Evolutionary conservation across 257 asterid genomes (phyloP), one percentile per base, ranked within the genome.

Genomic region (Rehmannia glutinosa): DNA sequence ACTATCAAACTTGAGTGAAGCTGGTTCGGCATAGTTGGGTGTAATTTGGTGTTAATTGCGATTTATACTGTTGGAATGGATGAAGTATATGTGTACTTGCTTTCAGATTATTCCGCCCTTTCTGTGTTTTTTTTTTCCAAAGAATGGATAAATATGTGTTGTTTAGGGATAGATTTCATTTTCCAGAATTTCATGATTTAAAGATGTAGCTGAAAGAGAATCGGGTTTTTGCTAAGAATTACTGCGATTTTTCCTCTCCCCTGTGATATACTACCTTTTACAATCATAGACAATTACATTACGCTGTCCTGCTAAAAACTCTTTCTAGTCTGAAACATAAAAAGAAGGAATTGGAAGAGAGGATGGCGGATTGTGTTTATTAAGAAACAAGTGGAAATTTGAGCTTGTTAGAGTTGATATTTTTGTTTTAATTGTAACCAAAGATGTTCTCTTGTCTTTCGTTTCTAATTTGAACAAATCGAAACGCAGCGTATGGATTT

Each of bases 261-360:
- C n/a, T n/a, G n/a, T n/a, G n/a, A n/a, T n/a, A n/a, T n/a, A n/a
- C n/a, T n/a, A n/a, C n/a, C n/a, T n/a, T n/a, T n/a, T n/a, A n/a
- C n/a, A n/a, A n/a, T n/a, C n/a, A n/a, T n/a, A n/a, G n/a, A n/a
- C n/a, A n/a, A n/a, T n/a, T n/a, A n/a, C n/a, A n/a, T n/a, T 8
- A 46, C 62, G 24, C 21, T 36, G 13, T 43, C 25, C 38, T 54
- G 23, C 11, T 52, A n/a, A 43, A 35, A 15, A 38, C 39, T 10
- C 62, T 55, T 25, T 33, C 54, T 38, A 33, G 32, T 47, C 30
- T 19, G 60, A 5, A 33, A 41, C 17, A 36, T 28, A 12, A 23
- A 23, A 45, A 36, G 57, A 39, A 66, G 55, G 21, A 43, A 62
- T 53, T 38, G 41, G 51, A 53, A 25, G 20, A 64, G 47, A 63